phyloP scores from a whole-genome alignment of 2,329 filamentous ascomycete species.

The Exophiala phaeomuriformis region DNA sequence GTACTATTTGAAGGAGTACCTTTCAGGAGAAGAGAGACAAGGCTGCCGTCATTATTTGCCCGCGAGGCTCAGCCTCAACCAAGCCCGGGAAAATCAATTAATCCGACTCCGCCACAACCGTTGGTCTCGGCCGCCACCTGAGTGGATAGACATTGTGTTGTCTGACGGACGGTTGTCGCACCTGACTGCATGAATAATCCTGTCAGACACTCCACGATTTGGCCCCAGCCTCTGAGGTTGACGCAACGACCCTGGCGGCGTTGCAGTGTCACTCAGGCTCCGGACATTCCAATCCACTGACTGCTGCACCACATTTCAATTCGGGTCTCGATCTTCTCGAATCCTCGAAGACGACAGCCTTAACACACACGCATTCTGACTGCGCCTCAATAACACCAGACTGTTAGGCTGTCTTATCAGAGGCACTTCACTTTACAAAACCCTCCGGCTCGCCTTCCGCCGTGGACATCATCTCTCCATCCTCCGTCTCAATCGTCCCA shows the following conservation, averaged over 20 bases:
- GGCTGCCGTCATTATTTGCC: not conserved
- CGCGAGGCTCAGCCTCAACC: conserved; percentile 10
- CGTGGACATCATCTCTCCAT: not conserved
- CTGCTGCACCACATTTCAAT: not conserved
- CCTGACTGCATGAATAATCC: not conserved
- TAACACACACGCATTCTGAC: conserved; percentile 4
- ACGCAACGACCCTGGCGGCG: no score
- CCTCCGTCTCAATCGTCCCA: not conserved
- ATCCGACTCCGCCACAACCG: conserved; percentile 3
- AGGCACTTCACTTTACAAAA: not conserved
- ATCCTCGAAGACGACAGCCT: conserved; percentile 8
- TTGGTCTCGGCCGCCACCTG: no score
- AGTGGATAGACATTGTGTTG: not conserved
- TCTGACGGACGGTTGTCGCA: not conserved
- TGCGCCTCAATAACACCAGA: conserved; percentile 11
- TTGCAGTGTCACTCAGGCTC: not conserved
- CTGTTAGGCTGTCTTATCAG: no score
- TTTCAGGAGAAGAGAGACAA: not conserved
- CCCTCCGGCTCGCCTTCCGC: not conserved
- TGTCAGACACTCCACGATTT: not conserved
- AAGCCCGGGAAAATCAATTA: conserved; percentile 6
- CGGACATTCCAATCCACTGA: conserved; percentile 1
- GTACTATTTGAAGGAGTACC: no score
- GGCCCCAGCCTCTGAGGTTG: not conserved
- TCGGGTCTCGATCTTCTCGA: conserved; percentile 9